phyloP scores from a whole-genome alignment of 2,329 filamentous ascomycete species.

The Chaetomium olivaceum region DNA sequence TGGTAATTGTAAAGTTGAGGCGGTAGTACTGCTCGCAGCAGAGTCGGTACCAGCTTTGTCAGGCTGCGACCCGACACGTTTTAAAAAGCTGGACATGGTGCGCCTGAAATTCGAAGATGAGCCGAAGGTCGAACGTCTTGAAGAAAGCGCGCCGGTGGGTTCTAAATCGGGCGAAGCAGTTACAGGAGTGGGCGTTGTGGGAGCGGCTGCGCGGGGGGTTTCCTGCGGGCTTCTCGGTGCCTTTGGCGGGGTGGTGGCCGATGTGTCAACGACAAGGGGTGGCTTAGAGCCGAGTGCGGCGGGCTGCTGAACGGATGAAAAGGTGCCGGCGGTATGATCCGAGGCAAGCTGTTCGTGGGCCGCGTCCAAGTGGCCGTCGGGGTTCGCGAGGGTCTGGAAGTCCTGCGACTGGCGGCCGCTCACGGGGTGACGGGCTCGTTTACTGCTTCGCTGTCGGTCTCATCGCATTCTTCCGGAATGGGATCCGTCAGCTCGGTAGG shows the following conservation, averaged over 20 bases:
- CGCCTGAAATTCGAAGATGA: constrained; percentile 49
- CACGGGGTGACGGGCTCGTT: constrained; percentile 62
- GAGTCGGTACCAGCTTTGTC: constrained; percentile 35
- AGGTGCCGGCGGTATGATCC: constrained; percentile 29
- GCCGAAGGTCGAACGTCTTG: constrained; percentile 46
- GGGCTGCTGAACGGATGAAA: constrained; percentile 22
- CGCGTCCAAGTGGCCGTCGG: constrained; percentile 33
- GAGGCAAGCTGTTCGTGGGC: constrained; percentile 35
- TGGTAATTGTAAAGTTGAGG: constrained; percentile 35
- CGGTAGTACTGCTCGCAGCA: constrained; percentile 26
- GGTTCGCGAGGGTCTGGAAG: constrained; percentile 44
- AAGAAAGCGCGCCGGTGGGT: constrained; percentile 37
- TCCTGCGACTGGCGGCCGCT: constrained; percentile 59
- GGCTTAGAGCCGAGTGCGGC: constrained; percentile 28
- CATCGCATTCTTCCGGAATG: constrained; percentile 60
- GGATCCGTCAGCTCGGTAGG: constrained; percentile 53
- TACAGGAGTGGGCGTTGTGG: constrained; percentile 17
- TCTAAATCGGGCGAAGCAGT: constrained; percentile 33
- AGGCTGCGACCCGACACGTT: constrained; percentile 43
- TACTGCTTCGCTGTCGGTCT: constrained; percentile 60
- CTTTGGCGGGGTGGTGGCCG: constrained; percentile 21
- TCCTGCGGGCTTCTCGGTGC: constrained; percentile 16
- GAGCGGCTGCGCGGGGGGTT: constrained; percentile 9
- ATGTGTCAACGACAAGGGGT: constrained; percentile 30
- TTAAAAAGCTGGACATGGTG: constrained; percentile 53